Conservation (phyloP, 139 green algal genomes). For the Tetradesmus obliquus region DNA sequence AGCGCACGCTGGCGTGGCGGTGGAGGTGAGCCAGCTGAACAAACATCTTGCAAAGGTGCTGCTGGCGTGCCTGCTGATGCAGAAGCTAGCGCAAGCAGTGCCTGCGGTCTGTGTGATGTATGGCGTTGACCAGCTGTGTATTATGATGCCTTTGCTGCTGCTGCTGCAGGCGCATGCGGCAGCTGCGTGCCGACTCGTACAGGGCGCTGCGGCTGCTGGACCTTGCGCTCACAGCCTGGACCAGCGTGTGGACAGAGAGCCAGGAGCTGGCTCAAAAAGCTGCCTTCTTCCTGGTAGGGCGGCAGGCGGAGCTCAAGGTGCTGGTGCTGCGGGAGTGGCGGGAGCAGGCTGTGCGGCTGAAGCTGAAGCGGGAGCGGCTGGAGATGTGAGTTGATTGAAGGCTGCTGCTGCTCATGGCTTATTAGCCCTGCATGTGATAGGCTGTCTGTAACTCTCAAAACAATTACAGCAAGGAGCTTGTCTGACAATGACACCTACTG, state of each 20-base stretch:
- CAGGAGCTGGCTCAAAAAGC: conserved; percentile 45
- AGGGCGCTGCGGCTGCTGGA: conserved; percentile 35
- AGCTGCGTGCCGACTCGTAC: conserved; percentile 40
- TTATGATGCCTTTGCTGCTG: neutral
- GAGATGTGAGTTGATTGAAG: conserved; percentile 40
- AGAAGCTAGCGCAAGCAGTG: neutral
- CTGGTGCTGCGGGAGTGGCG: conserved; percentile 19
- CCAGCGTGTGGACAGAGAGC: conserved; percentile 34
- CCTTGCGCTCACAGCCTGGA: conserved; percentile 32
- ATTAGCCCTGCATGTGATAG: no score
- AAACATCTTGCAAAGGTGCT: neutral
- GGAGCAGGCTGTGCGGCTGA: neutral
- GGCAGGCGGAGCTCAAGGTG: conserved; percentile 17
- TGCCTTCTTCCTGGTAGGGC: neutral
- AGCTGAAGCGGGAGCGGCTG: conserved; percentile 27
- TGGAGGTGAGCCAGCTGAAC: neutral
- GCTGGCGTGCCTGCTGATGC: neutral
- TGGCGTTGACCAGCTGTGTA: neutral
- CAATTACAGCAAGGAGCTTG: no score
- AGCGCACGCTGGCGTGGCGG: neutral
- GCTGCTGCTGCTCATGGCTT: no score
- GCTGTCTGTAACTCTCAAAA: no score
- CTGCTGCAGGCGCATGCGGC: conserved; percentile 30
- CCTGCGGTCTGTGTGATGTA: neutral
- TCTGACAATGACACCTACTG: no score